These are phyloP conservation scores for Aspergillus japonicus DNA, from an alignment of 2,329 filamentous ascomycete genomes.

Conservation along the genomic window DNA sequence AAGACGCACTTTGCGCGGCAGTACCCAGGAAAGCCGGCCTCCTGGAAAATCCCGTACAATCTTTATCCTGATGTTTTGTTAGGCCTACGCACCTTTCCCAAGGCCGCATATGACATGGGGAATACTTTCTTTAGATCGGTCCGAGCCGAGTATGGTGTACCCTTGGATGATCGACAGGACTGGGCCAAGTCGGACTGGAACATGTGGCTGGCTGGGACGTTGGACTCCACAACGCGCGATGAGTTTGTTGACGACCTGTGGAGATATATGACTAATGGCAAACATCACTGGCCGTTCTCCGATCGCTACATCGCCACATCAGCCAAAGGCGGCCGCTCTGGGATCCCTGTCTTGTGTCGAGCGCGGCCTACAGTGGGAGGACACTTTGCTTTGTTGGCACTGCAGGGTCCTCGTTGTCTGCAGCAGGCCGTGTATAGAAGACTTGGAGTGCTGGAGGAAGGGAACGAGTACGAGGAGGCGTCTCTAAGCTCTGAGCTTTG, in stretches of 20 bases:
- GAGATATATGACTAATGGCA: slow-evolving; percentile 43
- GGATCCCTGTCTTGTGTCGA: slow-evolving; percentile 34
- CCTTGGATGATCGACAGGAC: slow-evolving; percentile 40
- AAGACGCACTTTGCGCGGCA: slow-evolving; percentile 44
- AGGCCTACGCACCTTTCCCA: slow-evolving; percentile 39
- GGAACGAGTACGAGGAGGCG: not conserved
- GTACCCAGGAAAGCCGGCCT: slow-evolving; percentile 34
- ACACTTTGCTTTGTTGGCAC: slow-evolving; percentile 44
- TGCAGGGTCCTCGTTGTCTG: slow-evolving; percentile 32
- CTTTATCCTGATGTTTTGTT: slow-evolving; percentile 44
- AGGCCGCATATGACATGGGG: slow-evolving; percentile 37
- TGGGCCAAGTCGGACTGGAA: slow-evolving; percentile 49
- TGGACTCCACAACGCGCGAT: slow-evolving; percentile 28
- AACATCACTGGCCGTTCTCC: slow-evolving; percentile 46
- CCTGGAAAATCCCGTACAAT: slow-evolving; percentile 44
- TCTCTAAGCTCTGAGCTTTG: slow-evolving; percentile 19
- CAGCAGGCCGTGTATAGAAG: slow-evolving; percentile 14
- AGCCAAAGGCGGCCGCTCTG: slow-evolving; percentile 30
- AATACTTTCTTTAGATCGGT: slow-evolving; percentile 38
- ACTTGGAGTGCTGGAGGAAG: not conserved
- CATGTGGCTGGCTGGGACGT: slow-evolving; percentile 42
- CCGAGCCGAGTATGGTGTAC: slow-evolving; percentile 38
- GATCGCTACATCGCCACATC: slow-evolving; percentile 43
- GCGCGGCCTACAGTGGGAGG: slow-evolving; percentile 46
- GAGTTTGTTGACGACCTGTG: slow-evolving; percentile 44